Percentiles rank a stretch among this genome's conserved stretches.
Conservation (phyloP, 768 basidiomycete species). For the Lenzites betulinus region DNA sequence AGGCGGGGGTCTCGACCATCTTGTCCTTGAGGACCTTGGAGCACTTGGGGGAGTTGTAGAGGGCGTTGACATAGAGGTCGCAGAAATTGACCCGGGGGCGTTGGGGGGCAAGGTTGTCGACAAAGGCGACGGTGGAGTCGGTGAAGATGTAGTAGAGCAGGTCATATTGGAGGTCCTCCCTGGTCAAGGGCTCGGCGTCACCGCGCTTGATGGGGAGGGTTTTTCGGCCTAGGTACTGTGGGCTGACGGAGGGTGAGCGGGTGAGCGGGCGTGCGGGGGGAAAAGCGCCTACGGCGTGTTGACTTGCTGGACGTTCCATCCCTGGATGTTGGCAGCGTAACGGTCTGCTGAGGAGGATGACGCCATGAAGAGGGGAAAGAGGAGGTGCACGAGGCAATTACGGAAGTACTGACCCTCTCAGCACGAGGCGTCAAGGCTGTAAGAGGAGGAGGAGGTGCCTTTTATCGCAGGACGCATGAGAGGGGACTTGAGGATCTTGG, state of each 20-base stretch:
- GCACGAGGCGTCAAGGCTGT: slow-evolving; percentile 26
- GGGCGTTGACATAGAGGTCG: slow-evolving; percentile 80
- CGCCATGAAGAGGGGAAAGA: slow-evolving; percentile 34
- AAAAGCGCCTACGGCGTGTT: slow-evolving; percentile 30
- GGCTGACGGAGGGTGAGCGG: slow-evolving; percentile 55
- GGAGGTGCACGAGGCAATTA: slow-evolving; percentile 32
- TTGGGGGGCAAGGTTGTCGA: slow-evolving; percentile 54
- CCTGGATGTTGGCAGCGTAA: slow-evolving; percentile 26
- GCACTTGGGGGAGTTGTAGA: slow-evolving; percentile 80
- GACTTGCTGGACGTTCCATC: slow-evolving; percentile 33
- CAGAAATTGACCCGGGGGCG: slow-evolving; percentile 65
- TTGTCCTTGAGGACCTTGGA: slow-evolving; percentile 89
- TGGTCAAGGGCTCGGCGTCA: slow-evolving; percentile 81
- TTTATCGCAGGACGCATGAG: slow-evolving; percentile 18
- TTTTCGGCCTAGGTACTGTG: slow-evolving; percentile 46
- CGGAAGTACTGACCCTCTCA: slow-evolving; percentile 32
- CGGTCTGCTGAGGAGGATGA: slow-evolving; percentile 33
- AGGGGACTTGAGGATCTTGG: slow-evolving; percentile 19
- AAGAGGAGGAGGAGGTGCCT: slow-evolving; percentile 22
- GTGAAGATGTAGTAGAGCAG: slow-evolving; percentile 79
- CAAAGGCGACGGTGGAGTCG: slow-evolving; percentile 69
- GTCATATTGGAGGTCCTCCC: slow-evolving; percentile 86
- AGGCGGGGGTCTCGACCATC: slow-evolving; percentile 79
- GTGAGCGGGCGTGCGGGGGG: slow-evolving; percentile 38
- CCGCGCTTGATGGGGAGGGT: slow-evolving; percentile 79